Evolutionary conservation across 345 rosid species (phyloP), one percentile per base, ranked within the genome.

Genomic region (Corchorus olitorius): DNA sequence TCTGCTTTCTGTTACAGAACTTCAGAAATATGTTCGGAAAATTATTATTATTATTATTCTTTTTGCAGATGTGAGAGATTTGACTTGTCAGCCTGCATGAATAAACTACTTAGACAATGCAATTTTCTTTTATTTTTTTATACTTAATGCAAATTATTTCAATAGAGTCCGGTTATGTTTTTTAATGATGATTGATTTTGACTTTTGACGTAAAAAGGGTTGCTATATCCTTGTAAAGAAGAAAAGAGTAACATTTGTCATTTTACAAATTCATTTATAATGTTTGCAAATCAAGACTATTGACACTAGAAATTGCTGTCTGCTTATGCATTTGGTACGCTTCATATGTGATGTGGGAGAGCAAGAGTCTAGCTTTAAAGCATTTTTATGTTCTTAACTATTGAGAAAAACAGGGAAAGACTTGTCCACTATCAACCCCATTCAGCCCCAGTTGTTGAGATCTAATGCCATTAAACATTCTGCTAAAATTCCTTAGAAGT

Each of bases 311-410:
- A 37, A 68, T 49, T n/a, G 27, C 27, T 27, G 49, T 19, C 72
- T 49, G 15, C 49, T 14, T 14, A 27, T 49, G 72, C 1, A 27
- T 19, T 49, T 68, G 72, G 19, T 14, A 39, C 20, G 14, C 58
- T 68, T 68, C 48, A 39, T 49, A 48, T 13, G 56, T 22, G 56
- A 49, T 48, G 13, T 22, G 6, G 56, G 72, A 7, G 13, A 48
- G 72, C 41, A 48, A 68, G 72, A n/a, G 56, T 14, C 72, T 68
- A 48, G 34, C 19, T n/a, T 8, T 68, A 49, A 68, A 19, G 49
- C 35, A 58, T 27, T 27, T 49, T 9, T 27, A 48, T 48, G 20
- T n/a, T 27, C 43, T 68, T 41, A 68, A 68, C 49, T 27, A 33
- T 68, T 49, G 58, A 68, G 41, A 49, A 49, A 68, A 50, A 70